phyloP scores from a whole-genome alignment of 345 rosid genomes.

The Eucalyptus lansdowneana region DNA sequence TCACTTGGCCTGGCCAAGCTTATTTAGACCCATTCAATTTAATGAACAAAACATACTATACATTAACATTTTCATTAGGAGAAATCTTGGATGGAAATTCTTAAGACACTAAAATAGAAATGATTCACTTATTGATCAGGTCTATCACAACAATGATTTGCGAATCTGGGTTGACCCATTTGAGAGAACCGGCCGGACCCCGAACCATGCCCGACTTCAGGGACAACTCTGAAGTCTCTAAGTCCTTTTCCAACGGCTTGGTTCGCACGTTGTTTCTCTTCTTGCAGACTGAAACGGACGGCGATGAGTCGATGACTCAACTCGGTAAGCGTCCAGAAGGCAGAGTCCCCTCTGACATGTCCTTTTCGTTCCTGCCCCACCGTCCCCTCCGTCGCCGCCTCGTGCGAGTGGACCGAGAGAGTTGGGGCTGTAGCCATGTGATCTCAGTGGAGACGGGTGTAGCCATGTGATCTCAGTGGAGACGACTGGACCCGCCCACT shows the following conservation, averaged over 20 bases:
- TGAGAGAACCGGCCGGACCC: not conserved
- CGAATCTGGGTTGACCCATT: not conserved
- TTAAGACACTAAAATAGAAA: too few relatives aligned
- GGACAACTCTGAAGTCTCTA: not conserved
- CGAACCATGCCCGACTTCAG: not conserved
- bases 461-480: not conserved
- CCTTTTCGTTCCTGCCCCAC: not conserved
- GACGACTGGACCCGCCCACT: not conserved
- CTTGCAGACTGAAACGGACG: not conserved
- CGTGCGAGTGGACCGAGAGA: not conserved
- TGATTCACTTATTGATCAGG: not conserved
- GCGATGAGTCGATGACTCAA: not conserved
- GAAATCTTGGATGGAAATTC: too few relatives aligned
- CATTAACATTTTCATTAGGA: not conserved
- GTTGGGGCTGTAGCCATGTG: not conserved
- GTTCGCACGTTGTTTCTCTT: not conserved
- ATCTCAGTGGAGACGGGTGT: not conserved
- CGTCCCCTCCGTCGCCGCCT: not conserved
- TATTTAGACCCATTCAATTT: not conserved
- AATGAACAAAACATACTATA: not conserved
- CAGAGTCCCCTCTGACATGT: not conserved
- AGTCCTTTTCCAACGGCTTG: not conserved
- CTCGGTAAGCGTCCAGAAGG: not conserved
- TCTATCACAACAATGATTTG: too few relatives aligned
- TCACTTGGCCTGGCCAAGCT: not conserved